These are phyloP conservation scores for Aphanocladium album DNA, from an alignment of 2,329 filamentous ascomycete genomes.

Conservation along the genomic window DNA sequence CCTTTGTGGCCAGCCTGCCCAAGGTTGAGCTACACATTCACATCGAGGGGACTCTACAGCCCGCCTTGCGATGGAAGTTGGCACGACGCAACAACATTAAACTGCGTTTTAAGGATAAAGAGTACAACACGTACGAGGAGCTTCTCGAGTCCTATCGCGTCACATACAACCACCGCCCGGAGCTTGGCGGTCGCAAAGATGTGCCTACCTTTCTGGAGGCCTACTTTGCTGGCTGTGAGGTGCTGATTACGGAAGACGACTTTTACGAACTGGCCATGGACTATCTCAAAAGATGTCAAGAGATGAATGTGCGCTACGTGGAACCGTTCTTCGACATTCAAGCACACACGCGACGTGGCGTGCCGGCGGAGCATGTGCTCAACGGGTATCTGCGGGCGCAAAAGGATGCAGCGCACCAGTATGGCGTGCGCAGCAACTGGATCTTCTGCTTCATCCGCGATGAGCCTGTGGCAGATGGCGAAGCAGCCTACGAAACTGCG, in stretches of 20 bases:
- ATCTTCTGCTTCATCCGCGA: constrained; percentile 70
- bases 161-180: constrained; percentile 44
- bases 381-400: constrained; percentile 56
- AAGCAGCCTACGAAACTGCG: constrained; percentile 48
- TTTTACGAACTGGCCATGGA: constrained; percentile 66
- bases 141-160: constrained; percentile 57
- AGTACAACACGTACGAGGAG: constrained; percentile 52
- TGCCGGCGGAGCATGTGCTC: constrained; percentile 58
- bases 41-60: constrained; percentile 67
- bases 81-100: constrained; percentile 59
- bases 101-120: constrained; percentile 45
- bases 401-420: constrained; percentile 50
- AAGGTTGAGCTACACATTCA: constrained; percentile 80
- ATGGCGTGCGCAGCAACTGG: constrained; percentile 59
- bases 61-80: constrained; percentile 62
- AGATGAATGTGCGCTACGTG: constrained; percentile 62
- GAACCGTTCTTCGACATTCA: constrained; percentile 79
- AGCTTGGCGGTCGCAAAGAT: constrained; percentile 30
- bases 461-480: constrained; percentile 65
- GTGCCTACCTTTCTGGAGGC: constrained; percentile 59
- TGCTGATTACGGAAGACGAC: constrained; percentile 59
- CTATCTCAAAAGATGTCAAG: constrained; percentile 60
- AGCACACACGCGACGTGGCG: constrained; percentile 58
- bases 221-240: constrained; percentile 72
- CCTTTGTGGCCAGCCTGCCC: constrained; percentile 59